phyloP scores from a whole-genome alignment of 495 filamentous ascomycete genomes.

The Penicillium maclennaniae region DNA sequence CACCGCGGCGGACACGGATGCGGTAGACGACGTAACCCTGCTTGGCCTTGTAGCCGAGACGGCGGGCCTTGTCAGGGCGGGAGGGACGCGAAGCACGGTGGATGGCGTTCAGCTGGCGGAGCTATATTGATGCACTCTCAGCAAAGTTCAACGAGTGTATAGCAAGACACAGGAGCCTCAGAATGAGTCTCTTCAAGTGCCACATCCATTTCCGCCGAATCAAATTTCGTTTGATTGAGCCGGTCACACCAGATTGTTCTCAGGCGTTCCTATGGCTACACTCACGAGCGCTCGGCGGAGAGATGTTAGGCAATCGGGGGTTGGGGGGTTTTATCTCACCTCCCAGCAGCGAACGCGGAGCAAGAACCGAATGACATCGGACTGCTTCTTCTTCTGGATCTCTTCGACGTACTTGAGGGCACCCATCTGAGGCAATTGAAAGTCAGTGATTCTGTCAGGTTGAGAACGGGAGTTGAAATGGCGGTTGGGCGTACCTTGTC shows the following conservation, averaged over 20 bases:
- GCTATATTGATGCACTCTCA: constrained; percentile 99
- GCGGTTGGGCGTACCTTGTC: constrained; percentile 44
- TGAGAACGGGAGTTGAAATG: neutral
- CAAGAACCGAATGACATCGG: constrained; percentile 97
- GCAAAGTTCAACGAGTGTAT: constrained; percentile 99
- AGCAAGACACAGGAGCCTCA: constrained; percentile 62
- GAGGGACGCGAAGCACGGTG: constrained; percentile 98
- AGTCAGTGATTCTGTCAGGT: constrained; percentile 1
- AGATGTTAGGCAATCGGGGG: constrained; percentile 49
- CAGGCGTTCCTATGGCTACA: constrained; percentile 41
- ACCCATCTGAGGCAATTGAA: constrained; percentile 60
- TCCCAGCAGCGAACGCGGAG: constrained; percentile 99
- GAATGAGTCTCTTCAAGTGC: constrained; percentile 35
- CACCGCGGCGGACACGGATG: constrained; percentile 93
- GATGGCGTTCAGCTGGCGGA: constrained; percentile 97
- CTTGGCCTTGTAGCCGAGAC: constrained; percentile 99
- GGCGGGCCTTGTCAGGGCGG: constrained; percentile 98
- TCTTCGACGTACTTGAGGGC: constrained; percentile 99
- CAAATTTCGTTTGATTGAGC: constrained; percentile 34
- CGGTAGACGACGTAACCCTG: constrained; percentile 99
- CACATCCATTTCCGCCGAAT: constrained; percentile 46
- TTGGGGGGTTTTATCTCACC: constrained; percentile 66
- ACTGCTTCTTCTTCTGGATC: constrained; percentile 99
- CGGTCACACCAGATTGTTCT: constrained; percentile 32
- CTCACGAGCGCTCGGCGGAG: constrained; percentile 45